A percentile compares a stretch with the other conserved stretches of the same genome.
Conservation (phyloP, 768 basidiomycete species). For the Holtermannia corniformis region DNA sequence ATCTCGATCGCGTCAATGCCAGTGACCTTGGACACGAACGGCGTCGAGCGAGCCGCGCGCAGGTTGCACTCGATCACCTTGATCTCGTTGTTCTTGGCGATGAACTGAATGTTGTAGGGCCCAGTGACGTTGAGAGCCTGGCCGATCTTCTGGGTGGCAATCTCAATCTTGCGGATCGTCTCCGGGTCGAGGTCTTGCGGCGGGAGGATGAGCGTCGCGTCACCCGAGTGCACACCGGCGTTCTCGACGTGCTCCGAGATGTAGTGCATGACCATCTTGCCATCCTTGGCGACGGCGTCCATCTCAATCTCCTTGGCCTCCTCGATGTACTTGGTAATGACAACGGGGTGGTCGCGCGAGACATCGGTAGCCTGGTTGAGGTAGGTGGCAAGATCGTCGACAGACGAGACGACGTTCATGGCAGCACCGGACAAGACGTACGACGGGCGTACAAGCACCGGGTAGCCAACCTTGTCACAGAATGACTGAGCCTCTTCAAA, state of each 20-base stretch:
- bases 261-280: slow-evolving; percentile 98
- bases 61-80: slow-evolving; percentile 99
- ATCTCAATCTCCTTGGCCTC: slow-evolving; percentile 99
- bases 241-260: slow-evolving; percentile 99
- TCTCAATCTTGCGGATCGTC: slow-evolving; percentile 90
- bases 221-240: slow-evolving; percentile 96
- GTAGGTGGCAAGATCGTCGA: slow-evolving; percentile 82
- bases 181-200: slow-evolving; percentile 96
- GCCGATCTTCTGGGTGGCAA: slow-evolving; percentile 94
- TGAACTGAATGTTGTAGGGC: slow-evolving; percentile 99
- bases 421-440: slow-evolving; percentile 99
- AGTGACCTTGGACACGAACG: slow-evolving; percentile 97
- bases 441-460: slow-evolving; percentile 91
- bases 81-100: slow-evolving; percentile 99
- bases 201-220: slow-evolving; percentile 94
- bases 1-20: slow-evolving; percentile 97
- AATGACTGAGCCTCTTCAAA: slow-evolving; percentile 78
- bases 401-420: slow-evolving; percentile 97
- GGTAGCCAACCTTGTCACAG: slow-evolving; percentile 87
- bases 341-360: slow-evolving; percentile 90
- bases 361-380: slow-evolving; percentile 91
- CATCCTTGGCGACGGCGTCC: slow-evolving; percentile 95
- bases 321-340: slow-evolving; percentile 98
- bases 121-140: slow-evolving; percentile 96
- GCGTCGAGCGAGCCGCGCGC: slow-evolving; percentile 93